Evolutionary conservation across 495 filamentous ascomycete genomes (phyloP), one percentile per base, ranked within the genome.

Genomic region (Neurospora sp.): DNA sequence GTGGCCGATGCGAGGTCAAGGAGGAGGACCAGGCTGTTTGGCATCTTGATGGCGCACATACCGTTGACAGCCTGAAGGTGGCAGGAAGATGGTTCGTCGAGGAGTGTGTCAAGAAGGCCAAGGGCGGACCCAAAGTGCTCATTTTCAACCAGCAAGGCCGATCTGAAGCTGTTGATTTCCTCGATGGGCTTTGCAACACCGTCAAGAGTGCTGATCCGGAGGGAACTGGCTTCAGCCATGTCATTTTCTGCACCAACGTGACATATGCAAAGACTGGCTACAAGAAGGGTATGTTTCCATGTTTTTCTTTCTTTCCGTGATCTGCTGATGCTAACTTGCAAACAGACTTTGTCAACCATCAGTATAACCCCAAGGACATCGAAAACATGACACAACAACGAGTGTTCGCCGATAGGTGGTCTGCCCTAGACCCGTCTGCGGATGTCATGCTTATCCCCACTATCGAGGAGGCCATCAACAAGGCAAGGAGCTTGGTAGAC

Each of bases 61-160:
- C 94, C 0, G 85, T 91, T 20, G 94, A 98, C 76, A 97, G 93
- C 78, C 90, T 98, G 69, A 87, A 90, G 73, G 85, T 91, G 76
- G 92, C 92, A 1, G 91, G 89, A 4, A 85, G 86, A 41, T 99
- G 96, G 96, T 98, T 98, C 77, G 77, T 83, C 71, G 73, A 79
- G 73, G 81, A 85, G 83, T 79, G 79, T 77, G 72, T 79, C 73
- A 46, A 81, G 72, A 75, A 84, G 81, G 76, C 8, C 39, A 80
- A 76, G 39, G 18, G 76, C 6, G 82, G 83, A 0, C 80, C 80
- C 11, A 86, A 90, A n/a, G 89, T 94, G 70, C 84, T 99, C 71
- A 89, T 99, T 70, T 99, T 98, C 87, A 99, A 99, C 82, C 96
- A 99, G 77, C 95, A 98, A 78, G 93, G 91, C 12, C 90, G 94